Evolutionary conservation across 2,329 filamentous ascomycete species (phyloP).

Genomic region (Emmonsiellopsis sp.): DNA sequence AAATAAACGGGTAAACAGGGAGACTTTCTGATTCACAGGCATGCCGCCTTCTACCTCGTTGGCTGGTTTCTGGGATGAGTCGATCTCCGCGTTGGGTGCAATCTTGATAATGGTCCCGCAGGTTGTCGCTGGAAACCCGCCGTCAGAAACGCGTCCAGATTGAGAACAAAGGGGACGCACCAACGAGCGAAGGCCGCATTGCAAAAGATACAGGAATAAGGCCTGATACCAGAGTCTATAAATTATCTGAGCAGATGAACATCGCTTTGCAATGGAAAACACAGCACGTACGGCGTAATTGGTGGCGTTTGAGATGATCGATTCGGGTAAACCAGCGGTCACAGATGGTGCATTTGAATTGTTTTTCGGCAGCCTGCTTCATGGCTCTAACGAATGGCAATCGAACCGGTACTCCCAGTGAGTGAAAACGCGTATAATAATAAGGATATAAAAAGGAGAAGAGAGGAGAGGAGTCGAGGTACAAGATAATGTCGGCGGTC

Average conservation of each 20-base stretch:
- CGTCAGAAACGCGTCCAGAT: constrained; percentile 1
- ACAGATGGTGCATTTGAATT: constrained; percentile 37
- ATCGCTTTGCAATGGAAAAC: not conserved
- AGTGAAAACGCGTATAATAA: not conserved
- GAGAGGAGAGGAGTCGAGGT: not conserved
- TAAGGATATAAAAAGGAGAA: not conserved
- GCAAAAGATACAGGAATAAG: constrained; percentile 40
- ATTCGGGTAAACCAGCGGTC: constrained; percentile 39
- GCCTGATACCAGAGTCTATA: constrained; percentile 39
- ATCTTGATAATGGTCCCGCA: constrained; percentile 38
- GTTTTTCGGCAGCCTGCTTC: constrained; percentile 30
- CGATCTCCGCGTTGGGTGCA: constrained; percentile 35
- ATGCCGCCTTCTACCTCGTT: constrained; percentile 38
- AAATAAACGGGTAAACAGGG: not conserved
- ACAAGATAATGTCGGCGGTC: not conserved
- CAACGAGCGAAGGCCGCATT: constrained; percentile 37
- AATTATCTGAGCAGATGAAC: not conserved
- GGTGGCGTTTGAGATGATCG: constrained; percentile 41
- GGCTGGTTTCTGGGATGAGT: constrained; percentile 36
- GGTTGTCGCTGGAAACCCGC: constrained; percentile 30
- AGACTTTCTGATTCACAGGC: constrained; percentile 37
- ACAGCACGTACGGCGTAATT: constrained; percentile 34
- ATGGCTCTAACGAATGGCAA: constrained; percentile 13
- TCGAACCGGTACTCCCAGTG: not conserved
- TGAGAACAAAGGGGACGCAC: constrained; percentile 19